Base-by-base conservation (phyloP, 805 yeast species). In the Starmerella floris region DNA sequence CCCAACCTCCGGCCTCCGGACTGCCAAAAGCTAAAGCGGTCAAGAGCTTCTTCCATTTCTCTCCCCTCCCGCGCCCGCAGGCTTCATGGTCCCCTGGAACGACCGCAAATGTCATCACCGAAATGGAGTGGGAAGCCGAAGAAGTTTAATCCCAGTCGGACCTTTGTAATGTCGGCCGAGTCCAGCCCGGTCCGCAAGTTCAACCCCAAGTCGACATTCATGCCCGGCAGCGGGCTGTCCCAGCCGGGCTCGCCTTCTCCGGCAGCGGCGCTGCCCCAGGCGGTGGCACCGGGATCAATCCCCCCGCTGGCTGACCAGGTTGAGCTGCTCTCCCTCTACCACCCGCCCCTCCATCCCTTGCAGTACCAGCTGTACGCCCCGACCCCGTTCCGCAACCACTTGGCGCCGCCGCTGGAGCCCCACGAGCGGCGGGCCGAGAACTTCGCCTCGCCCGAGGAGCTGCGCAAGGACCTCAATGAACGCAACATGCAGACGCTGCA, bases 311-410 rank as follows among this genome's bases (percentile, higher is more conserved):
- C n/a, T 23, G 32, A 28, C 11, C 22, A 36, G 22, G 36, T 49
- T 4, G 50, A 32, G 42, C 42, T 30, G n/a, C 44, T 44, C 15
- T 25, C 49, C 33, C 35, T 48, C 43, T 50, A 53, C 44, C 56
- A 49, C 25, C 50, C 56, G 30, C 55, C 57, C 5, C 33, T 52
- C 39, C 51, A 54, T 36, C 61, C 63, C 51, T 63, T 83, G 35
- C 84, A 84, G 55, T 82, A 83, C 58, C 95, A 87, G 61, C 62
- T 84, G 31, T 87, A 88, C 62, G 91, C 95, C 0, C 96, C 96
- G 2, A 71, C 75, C 25, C 88, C 95, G 9, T 87, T 85, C 41
- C 51, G 58, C 9, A 30, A 30, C 39, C 50, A 45, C 17, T 25
- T 32, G 35, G 28, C 31, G 17, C 76, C 77, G 13, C 38, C 38